Evolutionary conservation across 2,329 filamentous ascomycete genomes (phyloP).

Genomic region (Proliferodiscus dingleyae): DNA sequence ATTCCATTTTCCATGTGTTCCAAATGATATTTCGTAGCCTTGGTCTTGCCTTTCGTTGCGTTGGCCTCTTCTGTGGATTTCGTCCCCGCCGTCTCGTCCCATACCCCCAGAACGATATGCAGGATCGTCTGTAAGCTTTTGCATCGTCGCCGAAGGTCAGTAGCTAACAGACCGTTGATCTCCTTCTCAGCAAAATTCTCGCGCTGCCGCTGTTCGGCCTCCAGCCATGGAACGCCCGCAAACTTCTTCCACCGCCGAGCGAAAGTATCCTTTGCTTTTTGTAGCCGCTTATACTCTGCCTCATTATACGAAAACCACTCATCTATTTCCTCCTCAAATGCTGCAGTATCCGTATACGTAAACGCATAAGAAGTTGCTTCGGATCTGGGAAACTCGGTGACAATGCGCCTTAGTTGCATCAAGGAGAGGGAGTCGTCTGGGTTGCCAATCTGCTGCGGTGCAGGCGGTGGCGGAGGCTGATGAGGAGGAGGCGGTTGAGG

Average conservation of each 20-base stretch:
- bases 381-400: conserved; percentile 65
- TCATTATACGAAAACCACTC: conserved; percentile 96
- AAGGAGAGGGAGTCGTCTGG: conserved; percentile 68
- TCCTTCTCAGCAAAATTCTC: conserved; percentile 53
- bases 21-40: conserved; percentile 53
- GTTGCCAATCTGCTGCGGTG: conserved; percentile 32
- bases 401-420: conserved; percentile 66
- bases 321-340: conserved; percentile 83
- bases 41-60: conserved; percentile 38
- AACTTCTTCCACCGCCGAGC: conserved; percentile 66
- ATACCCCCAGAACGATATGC: conserved; percentile 63
- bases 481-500: conserved; percentile 34
- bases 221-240: conserved; percentile 57
- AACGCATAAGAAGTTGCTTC: conserved; percentile 82
- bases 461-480: conserved; percentile 30
- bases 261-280: conserved; percentile 71
- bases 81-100: conserved; percentile 60
- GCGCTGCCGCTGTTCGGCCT: conserved; percentile 52
- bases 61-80: conserved; percentile 36
- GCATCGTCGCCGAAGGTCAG: conserved; percentile 44
- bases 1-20: conserved; percentile 54
- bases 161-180: conserved; percentile 41
- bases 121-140: conserved; percentile 53
- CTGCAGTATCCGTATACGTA: conserved; percentile 66
- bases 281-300: conserved; percentile 75